Base-by-base conservation (phyloP, 2,329 filamentous ascomycete species). In the Cytospora mali region DNA sequence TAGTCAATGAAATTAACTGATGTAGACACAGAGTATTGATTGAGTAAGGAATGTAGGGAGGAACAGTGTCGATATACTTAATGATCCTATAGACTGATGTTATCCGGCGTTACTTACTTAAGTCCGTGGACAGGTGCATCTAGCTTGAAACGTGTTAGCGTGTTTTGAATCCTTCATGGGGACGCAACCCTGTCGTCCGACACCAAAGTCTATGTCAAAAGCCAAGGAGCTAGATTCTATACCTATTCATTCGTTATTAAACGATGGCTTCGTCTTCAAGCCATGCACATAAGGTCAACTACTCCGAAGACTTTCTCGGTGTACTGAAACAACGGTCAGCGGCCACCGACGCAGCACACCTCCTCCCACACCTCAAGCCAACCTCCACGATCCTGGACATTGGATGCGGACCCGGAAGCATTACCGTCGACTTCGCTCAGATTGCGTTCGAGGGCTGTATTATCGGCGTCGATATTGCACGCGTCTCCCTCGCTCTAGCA, bases 391-490 rank as follows among this genome's bases (percentile, higher is more conserved):
- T 82, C 52, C 76, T 82, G 58, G 80, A 82, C 65, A 72, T 81
- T 33, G 80, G 80, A 58, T 81, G 79, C 68, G 80, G 80, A 0
- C 78, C 80, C 0, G 81, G 80, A 2, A 81, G 77, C 31, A 82
- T 84, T 68, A 79, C 80, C 4, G 71, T 73, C 0, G 77, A 75
- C 9, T 70, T 83, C 48, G 75, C 75, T 50, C 71, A 73, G 35
- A 72, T 75, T 62, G 77, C 77, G 2, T 72, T 74, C 3, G 52
- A 75, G 6, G 80, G 79, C n/a, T 65, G 69, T 7, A 71, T 79
- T 1, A 71, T 73, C 9, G 79, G 78, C 31, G 56, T 81, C 28
- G 79, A 81, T 57, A 42, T 42, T n/a, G n/a, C 39, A 3, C 18
- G 3, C 39, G 39, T 42, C 18, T 42, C 39, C 10, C 39, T 42